Evolutionary conservation across 2,329 filamentous ascomycete species (phyloP).

Genomic region (Metarhizium brunneum): DNA sequence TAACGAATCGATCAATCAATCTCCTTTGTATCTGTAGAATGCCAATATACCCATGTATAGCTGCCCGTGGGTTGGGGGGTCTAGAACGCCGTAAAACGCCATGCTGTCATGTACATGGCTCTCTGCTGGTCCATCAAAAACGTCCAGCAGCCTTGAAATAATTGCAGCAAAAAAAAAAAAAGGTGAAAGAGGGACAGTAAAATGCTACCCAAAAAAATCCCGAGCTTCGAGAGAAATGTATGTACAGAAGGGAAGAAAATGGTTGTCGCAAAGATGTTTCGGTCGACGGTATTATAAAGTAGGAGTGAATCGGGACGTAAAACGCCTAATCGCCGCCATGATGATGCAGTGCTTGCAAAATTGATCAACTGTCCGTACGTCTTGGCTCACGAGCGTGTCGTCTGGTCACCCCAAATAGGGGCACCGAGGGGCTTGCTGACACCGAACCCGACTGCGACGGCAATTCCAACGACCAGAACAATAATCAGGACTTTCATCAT

Average conservation of each 20-base stretch:
- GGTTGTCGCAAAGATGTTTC: not conserved
- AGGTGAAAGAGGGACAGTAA: not conserved
- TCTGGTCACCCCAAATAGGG: slow-evolving; percentile 41
- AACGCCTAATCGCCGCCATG: not conserved
- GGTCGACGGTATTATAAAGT: slow-evolving; percentile 4
- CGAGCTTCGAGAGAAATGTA: not conserved
- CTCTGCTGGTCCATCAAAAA: not conserved
- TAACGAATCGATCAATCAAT: not conserved
- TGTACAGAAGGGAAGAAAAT: not conserved
- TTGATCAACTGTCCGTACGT: not conserved
- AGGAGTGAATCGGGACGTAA: not conserved
- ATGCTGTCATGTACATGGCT: slow-evolving; percentile 4
- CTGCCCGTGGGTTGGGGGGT: not conserved
- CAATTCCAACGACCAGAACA: slow-evolving; percentile 42
- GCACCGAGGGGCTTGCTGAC: slow-evolving; percentile 52
- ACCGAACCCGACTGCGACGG: slow-evolving; percentile 48
- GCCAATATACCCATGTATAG: not conserved
- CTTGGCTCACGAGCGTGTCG: slow-evolving; percentile 9
- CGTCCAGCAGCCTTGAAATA: not conserved
- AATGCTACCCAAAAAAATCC: not conserved
- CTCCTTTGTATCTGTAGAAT: not conserved
- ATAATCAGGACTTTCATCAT: slow-evolving; percentile 44
- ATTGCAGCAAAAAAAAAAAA: not conserved
- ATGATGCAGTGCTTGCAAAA: not conserved
- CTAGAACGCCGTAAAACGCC: slow-evolving; percentile 4